Evolutionary conservation across 1,139 yeast genomes (phyloP).

Genomic region (Pichia cactophila): DNA sequence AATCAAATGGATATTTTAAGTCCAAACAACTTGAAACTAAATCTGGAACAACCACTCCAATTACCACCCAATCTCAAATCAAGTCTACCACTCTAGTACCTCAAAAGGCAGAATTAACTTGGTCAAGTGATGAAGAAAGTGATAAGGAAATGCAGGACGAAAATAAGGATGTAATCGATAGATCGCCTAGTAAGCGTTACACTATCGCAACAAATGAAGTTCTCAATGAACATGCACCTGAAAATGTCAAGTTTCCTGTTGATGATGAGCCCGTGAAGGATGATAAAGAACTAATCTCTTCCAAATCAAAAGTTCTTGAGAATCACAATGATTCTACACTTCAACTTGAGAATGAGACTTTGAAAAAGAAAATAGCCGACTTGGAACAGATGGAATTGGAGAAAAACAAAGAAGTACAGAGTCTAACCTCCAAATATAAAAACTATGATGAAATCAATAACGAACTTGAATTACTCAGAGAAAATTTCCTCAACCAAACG

Average conservation of each 20-base stretch:
- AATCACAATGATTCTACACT: background rate
- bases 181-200: conserved; percentile 14
- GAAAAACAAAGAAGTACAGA: conserved; percentile 1
- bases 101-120: conserved; percentile 65
- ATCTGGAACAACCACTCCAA: conserved; percentile 10
- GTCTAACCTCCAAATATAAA: conserved; percentile 1
- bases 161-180: background rate
- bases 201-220: conserved; percentile 14
- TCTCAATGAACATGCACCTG: conserved; percentile 13
- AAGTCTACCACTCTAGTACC: conserved; percentile 68
- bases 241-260: conserved; percentile 13
- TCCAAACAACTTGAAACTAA: background rate
- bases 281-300: background rate
- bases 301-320: background rate
- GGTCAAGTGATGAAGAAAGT: conserved; percentile 78
- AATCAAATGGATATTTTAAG: conserved; percentile 3
- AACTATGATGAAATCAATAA: conserved; percentile 6
- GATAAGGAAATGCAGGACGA: conserved; percentile 15
- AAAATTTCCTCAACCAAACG: conserved; percentile 1
- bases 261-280: conserved; percentile 5
- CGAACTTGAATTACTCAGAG: conserved; percentile 7
- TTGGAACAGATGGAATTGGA: conserved; percentile 18
- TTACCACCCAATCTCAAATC: conserved; percentile 30
- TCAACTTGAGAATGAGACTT: conserved; percentile 3
- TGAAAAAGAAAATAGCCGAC: conserved; percentile 4